Percentiles rank a stretch among this genome's conserved stretches.
Evolutionary conservation across 2,329 filamentous ascomycete species (phyloP).

Genomic region (Arthroderma sp.): DNA sequence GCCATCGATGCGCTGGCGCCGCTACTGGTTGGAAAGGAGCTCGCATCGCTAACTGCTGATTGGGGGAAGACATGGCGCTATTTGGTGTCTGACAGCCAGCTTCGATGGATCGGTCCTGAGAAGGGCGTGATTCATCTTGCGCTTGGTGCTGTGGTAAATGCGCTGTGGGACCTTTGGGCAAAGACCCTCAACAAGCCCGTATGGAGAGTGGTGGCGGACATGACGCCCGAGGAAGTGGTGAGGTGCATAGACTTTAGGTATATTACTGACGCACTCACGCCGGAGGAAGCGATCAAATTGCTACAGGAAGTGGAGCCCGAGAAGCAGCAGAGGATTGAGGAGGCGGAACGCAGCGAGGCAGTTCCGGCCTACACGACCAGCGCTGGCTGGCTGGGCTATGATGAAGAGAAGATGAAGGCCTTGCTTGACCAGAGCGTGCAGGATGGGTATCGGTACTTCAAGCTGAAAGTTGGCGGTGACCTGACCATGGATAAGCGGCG

Average conservation of each 20-base stretch:
- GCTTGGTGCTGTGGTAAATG: conserved; percentile 78
- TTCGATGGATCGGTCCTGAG: conserved; percentile 88
- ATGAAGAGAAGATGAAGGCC: conserved; percentile 70
- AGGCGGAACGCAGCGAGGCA: conserved; percentile 60
- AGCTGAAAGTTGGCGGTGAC: conserved; percentile 72
- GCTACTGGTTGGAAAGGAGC: conserved; percentile 61
- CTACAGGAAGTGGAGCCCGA: conserved; percentile 53
- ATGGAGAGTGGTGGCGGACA: conserved; percentile 80
- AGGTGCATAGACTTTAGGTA: conserved; percentile 87
- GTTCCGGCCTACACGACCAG: conserved; percentile 86
- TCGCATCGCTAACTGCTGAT: conserved; percentile 63
- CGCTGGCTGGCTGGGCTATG: conserved; percentile 85
- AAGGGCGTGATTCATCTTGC: conserved; percentile 92
- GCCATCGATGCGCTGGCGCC: conserved; percentile 69
- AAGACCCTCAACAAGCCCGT: conserved; percentile 77
- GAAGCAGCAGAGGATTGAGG: conserved; percentile 59
- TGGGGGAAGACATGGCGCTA: conserved; percentile 86
- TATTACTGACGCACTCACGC: conserved; percentile 85
- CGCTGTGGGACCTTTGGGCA: conserved; percentile 91
- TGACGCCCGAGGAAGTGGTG: conserved; percentile 79
- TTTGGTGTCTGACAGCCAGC: conserved; percentile 79
- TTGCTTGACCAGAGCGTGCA: conserved; percentile 61
- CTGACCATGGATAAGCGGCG: conserved; percentile 60
- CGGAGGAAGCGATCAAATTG: conserved; percentile 64
- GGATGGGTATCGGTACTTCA: conserved; percentile 75